Percentiles rank a stretch among this genome's conserved stretches.
Conservation (phyloP, 768 basidiomycete genomes). For the Punctularia strigosozonata region DNA sequence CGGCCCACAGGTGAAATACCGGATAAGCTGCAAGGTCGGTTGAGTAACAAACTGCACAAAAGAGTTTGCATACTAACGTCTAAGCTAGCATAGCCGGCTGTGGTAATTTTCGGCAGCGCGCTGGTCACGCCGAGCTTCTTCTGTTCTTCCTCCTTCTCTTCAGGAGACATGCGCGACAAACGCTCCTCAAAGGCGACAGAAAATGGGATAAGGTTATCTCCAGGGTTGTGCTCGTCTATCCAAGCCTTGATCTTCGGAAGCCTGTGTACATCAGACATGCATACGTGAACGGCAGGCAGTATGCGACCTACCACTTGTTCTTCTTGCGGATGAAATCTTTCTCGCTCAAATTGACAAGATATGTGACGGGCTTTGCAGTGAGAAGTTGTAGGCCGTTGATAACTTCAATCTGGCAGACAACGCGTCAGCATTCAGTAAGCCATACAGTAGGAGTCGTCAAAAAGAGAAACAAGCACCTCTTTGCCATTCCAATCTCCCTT, state of each 20-base stretch:
- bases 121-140: conserved; percentile 63
- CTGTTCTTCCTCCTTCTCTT: conserved; percentile 72
- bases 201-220: conserved; percentile 93
- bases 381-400: conserved; percentile 84
- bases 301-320: conserved; percentile 77
- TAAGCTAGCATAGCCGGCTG: conserved; percentile 81
- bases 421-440: conserved; percentile 5
- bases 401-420: conserved; percentile 58
- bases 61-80: conserved; percentile 38
- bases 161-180: conserved; percentile 45
- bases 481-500: conserved; percentile 94
- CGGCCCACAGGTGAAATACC: conserved; percentile 96
- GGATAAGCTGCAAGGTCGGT: conserved; percentile 54
- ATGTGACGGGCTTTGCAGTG: conserved; percentile 95
- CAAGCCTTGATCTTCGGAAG: conserved; percentile 94
- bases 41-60: too few species aligned
- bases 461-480: conserved; percentile 50
- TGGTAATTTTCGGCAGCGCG: conserved; percentile 87
- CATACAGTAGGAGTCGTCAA: conserved; percentile 16
- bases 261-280: conserved; percentile 26
- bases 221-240: conserved; percentile 95
- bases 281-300: background rate
- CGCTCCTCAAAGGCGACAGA: conserved; percentile 94
- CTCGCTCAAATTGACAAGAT: conserved; percentile 95
- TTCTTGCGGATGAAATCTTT: conserved; percentile 93